These are phyloP conservation scores for Colletotrichum musicola DNA, from an alignment of 2,329 filamentous ascomycete species.

Conservation along the genomic window DNA sequence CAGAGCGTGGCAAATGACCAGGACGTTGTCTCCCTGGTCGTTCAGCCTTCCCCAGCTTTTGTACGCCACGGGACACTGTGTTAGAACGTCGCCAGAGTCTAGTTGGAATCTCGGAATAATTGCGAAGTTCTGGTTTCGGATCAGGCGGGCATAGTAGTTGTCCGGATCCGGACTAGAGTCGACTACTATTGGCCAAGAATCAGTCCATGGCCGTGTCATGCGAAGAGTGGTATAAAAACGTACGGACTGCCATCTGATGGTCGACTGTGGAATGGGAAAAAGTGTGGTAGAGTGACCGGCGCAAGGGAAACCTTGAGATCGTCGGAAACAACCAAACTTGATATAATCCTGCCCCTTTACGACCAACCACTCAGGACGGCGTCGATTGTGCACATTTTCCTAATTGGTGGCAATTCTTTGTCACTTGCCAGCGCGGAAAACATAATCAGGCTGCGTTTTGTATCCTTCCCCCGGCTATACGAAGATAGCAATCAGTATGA, in stretches of 20 bases:
- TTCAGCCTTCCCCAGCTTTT: constrained; percentile 74
- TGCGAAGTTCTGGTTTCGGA: constrained; percentile 88
- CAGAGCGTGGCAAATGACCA: constrained; percentile 85
- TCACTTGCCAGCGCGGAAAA: background rate
- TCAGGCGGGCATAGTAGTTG: constrained; percentile 88
- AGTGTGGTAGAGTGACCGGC: too few relatives aligned
- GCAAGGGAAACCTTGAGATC: too few relatives aligned
- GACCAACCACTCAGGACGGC: background rate
- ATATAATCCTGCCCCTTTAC: background rate
- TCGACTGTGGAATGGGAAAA: too few relatives aligned
- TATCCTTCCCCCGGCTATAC: too few relatives aligned
- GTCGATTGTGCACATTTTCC: background rate
- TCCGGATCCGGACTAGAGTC: constrained; percentile 65
- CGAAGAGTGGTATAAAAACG: too few relatives aligned
- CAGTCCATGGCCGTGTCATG: background rate
- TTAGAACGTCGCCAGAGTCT: constrained; percentile 87
- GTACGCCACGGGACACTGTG: constrained; percentile 79
- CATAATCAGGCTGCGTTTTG: too few relatives aligned
- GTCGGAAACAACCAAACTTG: too few relatives aligned
- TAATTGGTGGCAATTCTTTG: background rate
- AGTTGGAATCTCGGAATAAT: constrained; percentile 90
- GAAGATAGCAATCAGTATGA: background rate
- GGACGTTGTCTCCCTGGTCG: constrained; percentile 71
- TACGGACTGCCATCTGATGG: constrained; percentile 10
- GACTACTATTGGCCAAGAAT: constrained; percentile 1